Evolutionary conservation across 768 basidiomycete species (phyloP), one percentile per base, ranked within the genome.

Genomic region (Amanita rimosa): DNA sequence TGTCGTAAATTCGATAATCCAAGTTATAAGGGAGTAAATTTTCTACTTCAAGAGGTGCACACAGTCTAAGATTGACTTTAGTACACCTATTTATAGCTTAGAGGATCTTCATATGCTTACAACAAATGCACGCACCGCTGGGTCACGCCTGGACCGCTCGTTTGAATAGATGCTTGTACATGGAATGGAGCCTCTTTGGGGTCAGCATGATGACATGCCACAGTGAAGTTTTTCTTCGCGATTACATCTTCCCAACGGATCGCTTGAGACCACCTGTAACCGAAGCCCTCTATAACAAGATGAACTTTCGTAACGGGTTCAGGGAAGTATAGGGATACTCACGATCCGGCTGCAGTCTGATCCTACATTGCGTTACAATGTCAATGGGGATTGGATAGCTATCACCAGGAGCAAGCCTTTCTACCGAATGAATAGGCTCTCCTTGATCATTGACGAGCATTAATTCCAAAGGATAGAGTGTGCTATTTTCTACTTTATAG

Each of bases 1-100:
- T 96, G 71, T 99, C 94, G 55, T 92, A 97, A 29, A 98, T 86
- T n/a, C 92, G 79, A 67, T 96, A 99, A 57, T 92, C 84, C 44
- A 98, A 65, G 57, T 97, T 92, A 66, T 84, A 96, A 0, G 96
- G 96, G 19, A 98, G 68, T 16, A 98, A 68, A 60, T 99, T 99
- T 65, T 99, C 95, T 8, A 99, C 68, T 59, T 99, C 95, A 22
- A 99, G 73, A 0, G 96, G 96, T 11, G 96, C 92, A 31, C 91
- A 82, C 39, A 99, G 78, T 52, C 79, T 84, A 44, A 99, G 71
- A 40, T 79, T 81, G 50, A 97, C 79, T 62, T 81, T 85, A 2
- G 96, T 95, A 54, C 85, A 84, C 64, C 78, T 81, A 51, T 96
- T 59, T 1, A 37, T 4, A 38, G 49, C 16, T 17, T 14, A 49